These are phyloP conservation scores for Aspergillus latus DNA, from an alignment of 2,329 filamentous ascomycete species.

Conservation along the genomic window DNA sequence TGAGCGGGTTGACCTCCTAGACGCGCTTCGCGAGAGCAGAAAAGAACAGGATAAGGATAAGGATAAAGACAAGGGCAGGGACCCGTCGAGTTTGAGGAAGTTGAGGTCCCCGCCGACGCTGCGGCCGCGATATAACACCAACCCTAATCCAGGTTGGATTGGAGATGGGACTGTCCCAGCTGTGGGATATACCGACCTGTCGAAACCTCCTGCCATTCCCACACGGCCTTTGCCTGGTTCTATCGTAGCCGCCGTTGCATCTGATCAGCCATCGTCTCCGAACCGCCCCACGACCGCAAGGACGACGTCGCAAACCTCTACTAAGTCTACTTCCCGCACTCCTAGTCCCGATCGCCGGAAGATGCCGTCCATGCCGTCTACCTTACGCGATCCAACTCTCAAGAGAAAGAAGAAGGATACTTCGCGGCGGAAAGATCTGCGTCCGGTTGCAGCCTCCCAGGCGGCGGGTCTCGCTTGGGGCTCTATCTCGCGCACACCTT, in stretches of 20 bases:
- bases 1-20: conserved; percentile 84
- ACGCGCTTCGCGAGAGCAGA: conserved; percentile 70
- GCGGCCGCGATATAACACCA: conserved; percentile 4
- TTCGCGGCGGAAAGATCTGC: conserved; percentile 42
- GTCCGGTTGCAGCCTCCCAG: conserved; percentile 61
- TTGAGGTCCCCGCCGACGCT: conserved; percentile 21
- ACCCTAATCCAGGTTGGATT: conserved; percentile 60
- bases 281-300: conserved; percentile 22
- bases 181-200: conserved; percentile 75
- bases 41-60: conserved; percentile 40
- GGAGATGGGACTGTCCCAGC: conserved; percentile 80
- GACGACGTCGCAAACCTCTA: conserved; percentile 31
- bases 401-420: conserved; percentile 48
- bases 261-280: conserved; percentile 20
- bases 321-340: conserved; percentile 53
- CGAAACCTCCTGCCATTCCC: conserved; percentile 65
- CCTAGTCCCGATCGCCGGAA: conserved; percentile 63
- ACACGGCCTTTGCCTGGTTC: conserved; percentile 32
- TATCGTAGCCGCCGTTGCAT: conserved; percentile 17
- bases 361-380: conserved; percentile 53
- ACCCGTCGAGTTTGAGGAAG: conserved; percentile 30
- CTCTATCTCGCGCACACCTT: conserved; percentile 32
- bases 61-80: conserved; percentile 23
- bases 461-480: conserved; percentile 65
- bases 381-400: conserved; percentile 50